These are phyloP conservation scores for Nicotiana paniculata DNA, from an alignment of 257 asterid species.

Conservation along the genomic window DNA sequence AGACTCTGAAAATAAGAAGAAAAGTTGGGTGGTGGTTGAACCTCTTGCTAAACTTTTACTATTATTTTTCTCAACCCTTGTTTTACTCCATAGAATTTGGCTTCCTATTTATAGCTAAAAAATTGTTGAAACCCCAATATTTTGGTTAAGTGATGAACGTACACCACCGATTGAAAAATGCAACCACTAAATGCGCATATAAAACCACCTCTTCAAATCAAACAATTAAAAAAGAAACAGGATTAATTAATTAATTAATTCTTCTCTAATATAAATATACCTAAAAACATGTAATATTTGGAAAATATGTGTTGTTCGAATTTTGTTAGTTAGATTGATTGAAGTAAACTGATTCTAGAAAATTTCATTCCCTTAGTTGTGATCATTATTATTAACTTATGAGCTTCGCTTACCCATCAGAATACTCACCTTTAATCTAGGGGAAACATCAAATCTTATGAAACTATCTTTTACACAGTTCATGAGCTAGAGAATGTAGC, in stretches of 20 bases:
- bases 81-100: neutral
- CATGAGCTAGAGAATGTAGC: neutral
- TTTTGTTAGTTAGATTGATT: neutral
- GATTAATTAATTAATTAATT: too few relatives aligned
- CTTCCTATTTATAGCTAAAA: neutral
- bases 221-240: neutral
- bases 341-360: neutral
- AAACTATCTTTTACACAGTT: neutral
- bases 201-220: too few relatives aligned
- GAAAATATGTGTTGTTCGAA: neutral
- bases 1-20: constrained; percentile 4
- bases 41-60: neutral
- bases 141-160: neutral
- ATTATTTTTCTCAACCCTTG: neutral
- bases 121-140: too few relatives aligned
- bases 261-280: neutral
- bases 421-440: neutral
- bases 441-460: neutral
- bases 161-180: neutral
- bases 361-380: neutral
- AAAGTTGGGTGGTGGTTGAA: constrained; percentile 33
- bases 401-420: neutral
- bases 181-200: neutral
- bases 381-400: neutral
- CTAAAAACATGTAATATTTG: neutral